Conservation (phyloP, 192 early-diverging fungal genomes). For the Glomus cerebriforme region DNA sequence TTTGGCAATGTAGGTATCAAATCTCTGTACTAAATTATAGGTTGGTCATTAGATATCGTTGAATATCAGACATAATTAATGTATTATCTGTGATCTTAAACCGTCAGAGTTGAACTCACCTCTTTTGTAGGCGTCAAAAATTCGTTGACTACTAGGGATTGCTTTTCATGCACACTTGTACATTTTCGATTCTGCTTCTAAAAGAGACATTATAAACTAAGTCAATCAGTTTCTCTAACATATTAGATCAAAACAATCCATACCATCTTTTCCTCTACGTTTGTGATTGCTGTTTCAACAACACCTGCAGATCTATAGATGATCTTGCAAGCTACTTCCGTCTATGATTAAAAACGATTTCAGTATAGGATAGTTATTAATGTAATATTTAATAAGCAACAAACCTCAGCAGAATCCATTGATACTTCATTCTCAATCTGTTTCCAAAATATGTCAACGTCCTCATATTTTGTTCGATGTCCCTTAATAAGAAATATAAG, state of each 20-base stretch:
- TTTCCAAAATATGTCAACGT: not conserved
- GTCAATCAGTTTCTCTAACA: no score
- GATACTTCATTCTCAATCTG: conserved; percentile 1
- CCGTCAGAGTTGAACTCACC: not conserved
- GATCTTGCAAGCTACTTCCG: no score
- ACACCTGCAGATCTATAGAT: no score
- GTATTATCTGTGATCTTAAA: not conserved
- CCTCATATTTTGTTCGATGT: not conserved
- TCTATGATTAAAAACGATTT: not conserved
- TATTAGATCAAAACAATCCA: no score
- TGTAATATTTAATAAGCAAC: not conserved
- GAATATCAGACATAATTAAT: not conserved
- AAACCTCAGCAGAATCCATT: not conserved
- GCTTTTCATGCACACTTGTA: not conserved
- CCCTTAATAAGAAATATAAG: not conserved
- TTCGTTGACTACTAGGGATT: not conserved
- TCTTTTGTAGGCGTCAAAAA: not conserved
- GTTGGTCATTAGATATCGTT: no score
- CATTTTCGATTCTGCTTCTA: conserved; percentile 6
- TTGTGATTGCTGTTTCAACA: no score
- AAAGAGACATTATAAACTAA: no score
- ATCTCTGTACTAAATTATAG: not conserved
- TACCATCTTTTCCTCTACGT: no score
- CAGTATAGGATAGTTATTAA: not conserved
- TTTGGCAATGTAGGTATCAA: not conserved